Base-by-base conservation (phyloP, 2,329 filamentous ascomycete species). In the Aureobasidium sp. region DNA sequence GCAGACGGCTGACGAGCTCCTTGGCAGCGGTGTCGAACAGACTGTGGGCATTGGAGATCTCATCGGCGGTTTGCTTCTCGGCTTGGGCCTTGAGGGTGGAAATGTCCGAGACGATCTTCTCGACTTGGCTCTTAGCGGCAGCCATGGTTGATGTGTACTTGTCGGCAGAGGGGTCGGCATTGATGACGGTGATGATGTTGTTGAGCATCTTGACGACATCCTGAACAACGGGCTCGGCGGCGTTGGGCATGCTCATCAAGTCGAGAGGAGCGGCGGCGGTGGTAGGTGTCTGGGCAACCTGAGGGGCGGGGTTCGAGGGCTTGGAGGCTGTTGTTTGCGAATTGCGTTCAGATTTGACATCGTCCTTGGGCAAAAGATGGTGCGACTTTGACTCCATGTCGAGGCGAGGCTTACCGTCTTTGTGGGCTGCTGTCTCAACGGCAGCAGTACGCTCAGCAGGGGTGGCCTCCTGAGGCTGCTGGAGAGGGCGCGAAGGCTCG, bases 181-280 rank as follows among this genome's bases (percentile, higher is more conserved):
- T 96, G 73, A 97, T 87, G 50, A 95, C 90, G 9, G 90, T 86
- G 71, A 99, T 96, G 69, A 99, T 88, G 74, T 96, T 91, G 77
- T 99, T 99, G 69, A 99, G 82, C 77, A 96, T 93, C 78, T 90
- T 93, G 63, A 96, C 91, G 6, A 99, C 81, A 70, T 97, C 91
- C 75, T 97, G 91, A 24, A 97, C 89, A 39, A 96, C 83, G 31
- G 90, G 89, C 72, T 97, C 93, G 63, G 86, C 85, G 59, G 89
- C 90, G 69, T 91, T 84, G 60, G 84, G 81, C 27, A 95, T 83
- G 56, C 82, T 82, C 63, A 97, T 78, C 64, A 91, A 85, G 71
- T 96, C 90, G 67, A 97, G 90, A 17, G 85, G 84, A 64, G 85
- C 70, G 24, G 77, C 77, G 22, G 86, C 78, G 47, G 87, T 83